Conservation (phyloP, 805 yeast genomes). For the Ogataea methanolica region DNA sequence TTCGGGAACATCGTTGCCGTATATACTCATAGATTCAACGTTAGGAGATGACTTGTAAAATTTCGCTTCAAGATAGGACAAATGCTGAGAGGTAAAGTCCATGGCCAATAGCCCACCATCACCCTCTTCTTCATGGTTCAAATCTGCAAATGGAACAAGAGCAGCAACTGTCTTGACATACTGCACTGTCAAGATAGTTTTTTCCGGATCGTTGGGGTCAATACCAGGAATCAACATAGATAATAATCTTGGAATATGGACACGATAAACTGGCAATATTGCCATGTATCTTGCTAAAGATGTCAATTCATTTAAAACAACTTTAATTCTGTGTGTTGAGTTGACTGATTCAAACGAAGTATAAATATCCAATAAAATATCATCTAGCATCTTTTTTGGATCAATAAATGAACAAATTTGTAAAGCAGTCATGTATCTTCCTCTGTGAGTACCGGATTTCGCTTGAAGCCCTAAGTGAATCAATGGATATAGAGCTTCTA, state of each 20-base stretch:
- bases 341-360: conserved; percentile 61
- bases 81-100: conserved; percentile 63
- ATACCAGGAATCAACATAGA: conserved; percentile 72
- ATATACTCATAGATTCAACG: conserved; percentile 9
- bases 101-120: conserved; percentile 36
- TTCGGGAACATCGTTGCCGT: conserved; percentile 18
- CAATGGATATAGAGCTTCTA: conserved; percentile 46
- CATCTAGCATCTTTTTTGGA: conserved; percentile 50
- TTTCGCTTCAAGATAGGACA: conserved; percentile 46
- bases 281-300: conserved; percentile 67
- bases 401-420: conserved; percentile 60
- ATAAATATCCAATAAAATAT: conserved; percentile 66
- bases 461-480: conserved; percentile 74
- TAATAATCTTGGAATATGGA: conserved; percentile 74
- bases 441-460: conserved; percentile 52
- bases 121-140: conserved; percentile 42
- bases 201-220: conserved; percentile 79
- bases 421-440: conserved; percentile 54
- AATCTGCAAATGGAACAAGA: conserved; percentile 66
- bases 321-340: conserved; percentile 74
- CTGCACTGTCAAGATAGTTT: conserved; percentile 65
- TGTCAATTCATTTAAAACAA: conserved; percentile 65
- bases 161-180: conserved; percentile 66
- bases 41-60: conserved; percentile 30
- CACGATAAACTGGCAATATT: conserved; percentile 55